Conservation (phyloP, 164 flowering plant species). For the Kingdonia uniflora region DNA sequence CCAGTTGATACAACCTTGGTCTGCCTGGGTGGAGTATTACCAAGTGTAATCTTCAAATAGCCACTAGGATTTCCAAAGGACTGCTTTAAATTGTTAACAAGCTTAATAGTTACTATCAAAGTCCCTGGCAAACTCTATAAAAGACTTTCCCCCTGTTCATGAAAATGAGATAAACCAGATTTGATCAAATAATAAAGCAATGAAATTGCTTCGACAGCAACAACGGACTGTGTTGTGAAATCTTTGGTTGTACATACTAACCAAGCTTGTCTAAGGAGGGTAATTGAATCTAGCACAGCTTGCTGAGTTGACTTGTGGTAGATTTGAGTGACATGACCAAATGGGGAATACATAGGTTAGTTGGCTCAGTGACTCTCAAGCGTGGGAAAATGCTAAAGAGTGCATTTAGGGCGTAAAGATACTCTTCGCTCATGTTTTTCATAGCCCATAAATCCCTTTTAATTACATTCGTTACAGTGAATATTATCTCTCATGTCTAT, state of each 20-base stretch:
- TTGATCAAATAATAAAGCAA: no score
- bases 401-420: conserved; percentile 83
- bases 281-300: conserved; percentile 85
- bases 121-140: no score
- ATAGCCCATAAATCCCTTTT: conserved; percentile 92
- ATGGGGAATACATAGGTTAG: no score
- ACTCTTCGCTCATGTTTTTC: conserved; percentile 72
- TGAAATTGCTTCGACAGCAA: conserved; percentile 91
- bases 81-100: no score
- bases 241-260: conserved; percentile 94
- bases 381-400: conserved; percentile 86
- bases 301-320: conserved; percentile 98
- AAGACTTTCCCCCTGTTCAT: conserved; percentile 97
- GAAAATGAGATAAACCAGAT: conserved; percentile 93
- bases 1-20: no score
- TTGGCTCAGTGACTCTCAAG: conserved; percentile 86
- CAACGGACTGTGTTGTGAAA: conserved; percentile 81
- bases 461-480: no score
- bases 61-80: no score
- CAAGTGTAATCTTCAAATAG: conserved; percentile 87
- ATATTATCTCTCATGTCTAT: no score
- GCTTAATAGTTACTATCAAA: no score
- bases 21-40: no score
- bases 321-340: no score
- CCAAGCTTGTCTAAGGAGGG: conserved; percentile 96